Percentiles rank a stretch among this genome's conserved stretches.
Conservation (phyloP, 495 filamentous ascomycete genomes). For the Daldinia concentrica region DNA sequence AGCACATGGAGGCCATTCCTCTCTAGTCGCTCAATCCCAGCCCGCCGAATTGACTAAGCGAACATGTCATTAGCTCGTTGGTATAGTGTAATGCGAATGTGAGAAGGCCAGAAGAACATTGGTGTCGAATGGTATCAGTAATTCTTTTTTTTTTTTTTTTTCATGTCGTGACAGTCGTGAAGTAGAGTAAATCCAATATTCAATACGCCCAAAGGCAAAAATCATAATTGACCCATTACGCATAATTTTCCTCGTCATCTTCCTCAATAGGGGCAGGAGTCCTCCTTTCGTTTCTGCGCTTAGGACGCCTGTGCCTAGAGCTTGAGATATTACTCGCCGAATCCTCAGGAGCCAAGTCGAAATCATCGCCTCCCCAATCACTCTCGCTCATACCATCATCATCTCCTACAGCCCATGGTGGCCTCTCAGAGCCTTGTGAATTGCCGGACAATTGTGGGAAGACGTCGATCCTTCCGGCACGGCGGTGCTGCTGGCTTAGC, state of each 20-base stretch:
- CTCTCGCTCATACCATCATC: conserved; percentile 64
- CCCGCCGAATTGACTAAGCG: not conserved
- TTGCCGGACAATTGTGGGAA: conserved; percentile 53
- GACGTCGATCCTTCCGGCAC: conserved; percentile 60
- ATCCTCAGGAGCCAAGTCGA: conserved; percentile 78
- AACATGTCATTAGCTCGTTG: not conserved
- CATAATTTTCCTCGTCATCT: conserved; percentile 69
- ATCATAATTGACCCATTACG: not conserved
- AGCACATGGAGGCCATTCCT: conserved; percentile 16
- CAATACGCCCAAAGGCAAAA: not conserved
- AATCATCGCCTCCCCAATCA: conserved; percentile 73
- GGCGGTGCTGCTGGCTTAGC: conserved; percentile 77
- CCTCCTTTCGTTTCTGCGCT: conserved; percentile 74
- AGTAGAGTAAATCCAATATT: conserved; percentile 27
- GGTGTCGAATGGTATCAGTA: conserved; percentile 29
- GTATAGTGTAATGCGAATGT: conserved; percentile 14
- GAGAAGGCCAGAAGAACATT: conserved; percentile 15
- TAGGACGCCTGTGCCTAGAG: conserved; percentile 73
- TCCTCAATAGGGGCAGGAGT: conserved; percentile 89
- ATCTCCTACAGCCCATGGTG: conserved; percentile 53
- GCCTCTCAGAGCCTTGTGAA: conserved; percentile 50
- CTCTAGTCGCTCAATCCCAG: not conserved
- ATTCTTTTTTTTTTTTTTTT: conserved; percentile 12
- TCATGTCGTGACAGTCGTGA: conserved; percentile 30
- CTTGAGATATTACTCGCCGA: conserved; percentile 88